These are phyloP conservation scores for Nigrospora oryzae DNA, from an alignment of 2,329 filamentous ascomycete genomes.

Conservation along the genomic window DNA sequence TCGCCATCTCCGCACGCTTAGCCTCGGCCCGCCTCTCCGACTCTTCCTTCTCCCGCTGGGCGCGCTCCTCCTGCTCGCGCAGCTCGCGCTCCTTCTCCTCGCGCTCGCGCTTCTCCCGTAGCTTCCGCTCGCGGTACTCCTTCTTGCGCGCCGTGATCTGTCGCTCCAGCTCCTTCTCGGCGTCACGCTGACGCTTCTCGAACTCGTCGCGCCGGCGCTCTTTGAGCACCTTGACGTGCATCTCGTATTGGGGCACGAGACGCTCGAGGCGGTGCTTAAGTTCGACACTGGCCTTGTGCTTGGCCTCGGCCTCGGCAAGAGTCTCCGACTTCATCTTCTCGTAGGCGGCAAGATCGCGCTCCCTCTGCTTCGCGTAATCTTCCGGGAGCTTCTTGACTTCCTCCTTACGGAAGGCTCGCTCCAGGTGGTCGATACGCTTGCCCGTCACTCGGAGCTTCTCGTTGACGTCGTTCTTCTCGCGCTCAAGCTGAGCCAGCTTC, in stretches of 20 bases:
- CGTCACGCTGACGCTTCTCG: constrained; percentile 84
- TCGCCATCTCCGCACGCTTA: constrained; percentile 62
- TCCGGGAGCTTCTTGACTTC: constrained; percentile 83
- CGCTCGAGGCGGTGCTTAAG: constrained; percentile 88
- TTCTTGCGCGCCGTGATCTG: constrained; percentile 83
- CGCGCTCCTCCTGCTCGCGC: constrained; percentile 79
- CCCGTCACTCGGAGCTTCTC: constrained; percentile 85
- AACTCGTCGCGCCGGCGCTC: constrained; percentile 91
- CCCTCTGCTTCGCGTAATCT: constrained; percentile 78
- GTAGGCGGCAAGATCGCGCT: constrained; percentile 70
- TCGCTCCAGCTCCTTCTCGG: constrained; percentile 86
- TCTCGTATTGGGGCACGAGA: constrained; percentile 76
- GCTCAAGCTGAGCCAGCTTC: constrained; percentile 92
- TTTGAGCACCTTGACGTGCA: constrained; percentile 73
- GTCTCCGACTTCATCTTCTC: constrained; percentile 72
- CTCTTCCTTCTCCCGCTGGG: constrained; percentile 76
- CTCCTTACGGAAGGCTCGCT: constrained; percentile 93
- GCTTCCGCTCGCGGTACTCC: constrained; percentile 75
- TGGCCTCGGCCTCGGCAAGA: constrained; percentile 70
- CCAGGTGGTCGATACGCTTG: constrained; percentile 93
- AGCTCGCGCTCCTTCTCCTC: constrained; percentile 75
- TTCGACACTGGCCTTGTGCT: constrained; percentile 86
- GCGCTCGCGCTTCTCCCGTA: constrained; percentile 73
- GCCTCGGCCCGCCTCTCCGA: constrained; percentile 72
- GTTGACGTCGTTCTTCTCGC: constrained; percentile 93